These are phyloP conservation scores for Scutellaria minor DNA, from an alignment of 257 asterid genomes.

Conservation along the genomic window DNA sequence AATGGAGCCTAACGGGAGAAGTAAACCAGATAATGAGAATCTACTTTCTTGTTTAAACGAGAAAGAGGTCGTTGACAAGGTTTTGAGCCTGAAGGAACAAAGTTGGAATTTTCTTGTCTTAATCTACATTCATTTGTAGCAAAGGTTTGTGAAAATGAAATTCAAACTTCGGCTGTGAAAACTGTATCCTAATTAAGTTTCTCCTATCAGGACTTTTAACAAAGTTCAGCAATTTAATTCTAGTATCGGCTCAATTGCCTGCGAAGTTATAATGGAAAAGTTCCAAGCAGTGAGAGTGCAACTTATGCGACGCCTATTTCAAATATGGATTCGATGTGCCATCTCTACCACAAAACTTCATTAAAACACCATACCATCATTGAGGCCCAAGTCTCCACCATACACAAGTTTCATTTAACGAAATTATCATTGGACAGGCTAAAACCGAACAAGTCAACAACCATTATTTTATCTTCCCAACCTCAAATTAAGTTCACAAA, in stretches of 20 bases:
- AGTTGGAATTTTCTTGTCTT: not conserved
- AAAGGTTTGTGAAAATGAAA: not conserved
- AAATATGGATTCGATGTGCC: not conserved
- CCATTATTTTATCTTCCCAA: slow-evolving; percentile 1
- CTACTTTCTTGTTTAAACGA: not conserved
- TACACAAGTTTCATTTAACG: slow-evolving; percentile 5
- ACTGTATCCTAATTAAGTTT: not conserved
- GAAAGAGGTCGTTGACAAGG: not conserved
- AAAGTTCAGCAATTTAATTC: not conserved
- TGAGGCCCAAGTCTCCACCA: not conserved
- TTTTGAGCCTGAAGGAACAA: not conserved
- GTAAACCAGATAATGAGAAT: not conserved
- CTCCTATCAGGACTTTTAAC: not conserved
- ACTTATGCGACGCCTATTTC: not conserved
- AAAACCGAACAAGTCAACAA: slow-evolving; percentile 2
- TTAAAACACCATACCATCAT: not conserved
- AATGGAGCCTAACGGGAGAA: slow-evolving; percentile 6
- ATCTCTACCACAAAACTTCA: slow-evolving; percentile 10
- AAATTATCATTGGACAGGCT: slow-evolving; percentile 11
- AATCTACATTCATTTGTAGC: not conserved
- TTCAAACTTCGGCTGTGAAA: slow-evolving; percentile 11
- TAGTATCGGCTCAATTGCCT: slow-evolving; percentile 2
- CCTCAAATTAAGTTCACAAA: not conserved
- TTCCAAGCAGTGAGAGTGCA: slow-evolving; percentile 6
- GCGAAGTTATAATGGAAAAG: slow-evolving; percentile 11